Base-by-base conservation (phyloP, 768 basidiomycete genomes). In the Gautieria morchelliformis region DNA sequence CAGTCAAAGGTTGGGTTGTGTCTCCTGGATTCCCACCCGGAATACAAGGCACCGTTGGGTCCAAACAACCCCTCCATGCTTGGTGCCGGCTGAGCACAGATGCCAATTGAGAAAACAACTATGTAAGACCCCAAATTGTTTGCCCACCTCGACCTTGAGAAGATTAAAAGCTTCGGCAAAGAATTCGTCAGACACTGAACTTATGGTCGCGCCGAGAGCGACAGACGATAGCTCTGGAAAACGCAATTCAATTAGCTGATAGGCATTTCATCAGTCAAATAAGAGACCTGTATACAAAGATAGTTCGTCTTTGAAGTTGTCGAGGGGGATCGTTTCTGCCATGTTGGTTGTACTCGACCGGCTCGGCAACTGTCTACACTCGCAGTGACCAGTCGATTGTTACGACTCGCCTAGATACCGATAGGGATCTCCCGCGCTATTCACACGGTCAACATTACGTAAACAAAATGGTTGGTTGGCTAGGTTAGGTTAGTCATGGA, bases 21-120 rank as follows among this genome's bases (percentile, higher is more conserved):
- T 63, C 96, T 74, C 42, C 93, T 75, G 27, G 78, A 80, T 69
- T 99, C 96, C 96, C 96, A 99, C 53, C 94, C 96, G 62, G 86
- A 90, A 70, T 78, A 98, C 22, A 97, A 71, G 0, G 95, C 95
- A 22, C 96, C 96, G 42, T 93, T 95, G 3, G 93, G 89, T 7
- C 95, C 95, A 64, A 93, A 99, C 63, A 93, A 91, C n/a, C 96
- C 96, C 70, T 94, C 93, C 67, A 96, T 71, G 62, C 85, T 91
- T 4, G 78, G 80, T 22, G 94, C 83, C 7, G 94, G 88, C 93
- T 96, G 61, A 14, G 30, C 44, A 39, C 41, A 51, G 58, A 20
- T 42, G 37, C 49, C 46, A 11, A 48, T 61, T 7, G 10, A 24
- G 11, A 4, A 14, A 1, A 12, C 14, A 2, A 44, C 22, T 24